Evolutionary conservation across 208 protist genomes (phyloP).

Genomic region (Acanthamoeba lugdunensis): DNA sequence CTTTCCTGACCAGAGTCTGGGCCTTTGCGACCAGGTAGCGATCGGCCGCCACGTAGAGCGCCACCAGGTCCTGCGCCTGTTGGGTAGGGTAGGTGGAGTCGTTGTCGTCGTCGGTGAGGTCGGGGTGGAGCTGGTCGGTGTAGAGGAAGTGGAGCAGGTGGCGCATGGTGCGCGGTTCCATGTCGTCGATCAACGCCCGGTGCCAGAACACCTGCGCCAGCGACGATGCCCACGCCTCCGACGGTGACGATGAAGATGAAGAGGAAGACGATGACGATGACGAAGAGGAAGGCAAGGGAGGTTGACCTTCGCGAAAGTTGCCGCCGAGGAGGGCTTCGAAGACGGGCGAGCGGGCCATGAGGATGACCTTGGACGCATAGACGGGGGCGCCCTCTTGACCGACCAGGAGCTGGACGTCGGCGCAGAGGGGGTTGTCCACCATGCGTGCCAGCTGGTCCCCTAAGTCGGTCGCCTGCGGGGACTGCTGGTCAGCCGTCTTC

Average conservation of each 20-base stretch:
- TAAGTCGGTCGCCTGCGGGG: background rate
- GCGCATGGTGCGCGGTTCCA: background rate
- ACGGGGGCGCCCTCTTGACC: background rate
- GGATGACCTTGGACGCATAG: background rate
- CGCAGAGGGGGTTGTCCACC: background rate
- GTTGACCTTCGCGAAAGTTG: background rate
- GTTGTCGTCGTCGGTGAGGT: background rate
- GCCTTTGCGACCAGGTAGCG: too few species aligned
- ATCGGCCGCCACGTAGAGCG: too few species aligned
- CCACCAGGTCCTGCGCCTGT: background rate
- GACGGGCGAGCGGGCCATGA: background rate
- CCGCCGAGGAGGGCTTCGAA: background rate
- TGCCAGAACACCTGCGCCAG: background rate
- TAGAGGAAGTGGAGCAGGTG: background rate
- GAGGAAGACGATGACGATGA: background rate
- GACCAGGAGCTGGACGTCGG: background rate
- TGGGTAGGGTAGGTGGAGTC: too few species aligned
- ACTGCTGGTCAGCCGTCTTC: too few species aligned
- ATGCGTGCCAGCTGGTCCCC: background rate
- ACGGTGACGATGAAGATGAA: background rate
- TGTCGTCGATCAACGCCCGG: background rate
- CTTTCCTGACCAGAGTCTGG: too few species aligned
- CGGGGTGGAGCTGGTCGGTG: background rate
- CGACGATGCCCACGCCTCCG: background rate
- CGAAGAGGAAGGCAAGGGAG: background rate